Conservation (phyloP, 768 basidiomycete genomes). For the Clathrus columnatus region DNA sequence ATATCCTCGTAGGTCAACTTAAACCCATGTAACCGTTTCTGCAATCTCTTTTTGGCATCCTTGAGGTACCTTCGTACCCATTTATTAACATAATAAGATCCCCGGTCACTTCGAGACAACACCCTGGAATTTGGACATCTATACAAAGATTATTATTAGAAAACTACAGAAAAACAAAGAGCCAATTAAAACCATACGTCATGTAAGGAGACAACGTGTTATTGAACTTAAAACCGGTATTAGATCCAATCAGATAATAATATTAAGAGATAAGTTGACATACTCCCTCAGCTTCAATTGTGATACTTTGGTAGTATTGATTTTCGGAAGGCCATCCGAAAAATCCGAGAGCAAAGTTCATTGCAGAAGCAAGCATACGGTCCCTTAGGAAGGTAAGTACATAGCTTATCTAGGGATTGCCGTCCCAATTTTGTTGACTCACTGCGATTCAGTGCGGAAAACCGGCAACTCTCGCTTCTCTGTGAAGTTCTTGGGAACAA, state of each 20-base stretch:
- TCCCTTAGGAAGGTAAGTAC: slow-evolving; percentile 25
- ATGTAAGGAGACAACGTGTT: slow-evolving; percentile 82
- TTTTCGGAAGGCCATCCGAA: slow-evolving; percentile 38
- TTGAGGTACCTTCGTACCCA: slow-evolving; percentile 72
- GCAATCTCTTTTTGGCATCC: slow-evolving; percentile 53
- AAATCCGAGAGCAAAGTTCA: slow-evolving; percentile 45
- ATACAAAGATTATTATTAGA: background rate
- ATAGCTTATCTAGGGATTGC: background rate
- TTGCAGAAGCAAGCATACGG: slow-evolving; percentile 44
- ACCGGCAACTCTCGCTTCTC: slow-evolving; percentile 34
- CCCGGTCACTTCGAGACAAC: slow-evolving; percentile 45
- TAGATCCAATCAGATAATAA: background rate
- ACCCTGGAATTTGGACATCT: slow-evolving; percentile 57
- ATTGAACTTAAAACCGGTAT: slow-evolving; percentile 45
- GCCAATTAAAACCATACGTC: slow-evolving; percentile 35
- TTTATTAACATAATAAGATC: slow-evolving; percentile 41
- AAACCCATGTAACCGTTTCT: slow-evolving; percentile 50
- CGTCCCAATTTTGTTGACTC: slow-evolving; percentile 10
- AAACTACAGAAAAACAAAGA: background rate
- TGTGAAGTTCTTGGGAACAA: slow-evolving; percentile 27
- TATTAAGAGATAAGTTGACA: slow-evolving; percentile 8
- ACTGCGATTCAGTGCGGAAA: slow-evolving; percentile 46
- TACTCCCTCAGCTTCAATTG: slow-evolving; percentile 30
- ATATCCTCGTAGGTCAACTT: slow-evolving; percentile 58
- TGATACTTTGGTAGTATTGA: slow-evolving; percentile 38